Evolutionary conservation across 2,329 filamentous ascomycete species (phyloP), one percentile per base, ranked within the genome.

Genomic region (Akanthomyces muscarius): DNA sequence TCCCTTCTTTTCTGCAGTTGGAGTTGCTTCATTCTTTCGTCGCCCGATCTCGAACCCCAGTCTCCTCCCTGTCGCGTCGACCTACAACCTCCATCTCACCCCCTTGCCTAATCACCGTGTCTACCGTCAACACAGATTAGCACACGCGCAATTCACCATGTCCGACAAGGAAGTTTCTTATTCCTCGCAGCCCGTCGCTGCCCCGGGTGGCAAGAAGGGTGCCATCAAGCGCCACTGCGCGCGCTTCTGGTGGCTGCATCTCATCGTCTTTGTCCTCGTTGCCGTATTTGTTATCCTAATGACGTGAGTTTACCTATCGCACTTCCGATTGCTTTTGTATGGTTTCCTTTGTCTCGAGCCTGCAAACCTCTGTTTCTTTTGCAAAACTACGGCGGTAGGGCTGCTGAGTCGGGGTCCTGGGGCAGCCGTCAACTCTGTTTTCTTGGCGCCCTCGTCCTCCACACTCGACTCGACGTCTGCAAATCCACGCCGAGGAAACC

Each of bases 211-310:
- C 59, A 78, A 77, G 71, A 77, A 73, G 66, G 73, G 76, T 64
- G 71, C 72, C 36, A 75, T 76, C 66, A 74, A 75, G 62, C 75
- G 78, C 53, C 83, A 86, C 70, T 81, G 80, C 71, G 79, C 74
- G 69, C 79, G 76, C 67, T 87, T 82, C 68, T 89, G 86, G 86
- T 89, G 86, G 86, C 69, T 80, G 66, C 80, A 86, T 68, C 71
- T 87, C 64, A 75, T 88, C 63, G 71, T 78, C 18, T 71, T 85
- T 58, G 70, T 81, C 63, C 67, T 79, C 65, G 73, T 86, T 51
- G 71, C 82, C 50, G 77, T 86, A 41, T 73, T 89, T 16, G 76
- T 86, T 44, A 80, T 89, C 21, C 77, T 83, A 45, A 75, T 86
- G 45, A 73, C 88, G 86, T 88, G 77, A 82, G 85, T 81, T 33